Evolutionary conservation across 2,329 filamentous ascomycete species (phyloP).

Genomic region (Hypoxylon sp.): DNA sequence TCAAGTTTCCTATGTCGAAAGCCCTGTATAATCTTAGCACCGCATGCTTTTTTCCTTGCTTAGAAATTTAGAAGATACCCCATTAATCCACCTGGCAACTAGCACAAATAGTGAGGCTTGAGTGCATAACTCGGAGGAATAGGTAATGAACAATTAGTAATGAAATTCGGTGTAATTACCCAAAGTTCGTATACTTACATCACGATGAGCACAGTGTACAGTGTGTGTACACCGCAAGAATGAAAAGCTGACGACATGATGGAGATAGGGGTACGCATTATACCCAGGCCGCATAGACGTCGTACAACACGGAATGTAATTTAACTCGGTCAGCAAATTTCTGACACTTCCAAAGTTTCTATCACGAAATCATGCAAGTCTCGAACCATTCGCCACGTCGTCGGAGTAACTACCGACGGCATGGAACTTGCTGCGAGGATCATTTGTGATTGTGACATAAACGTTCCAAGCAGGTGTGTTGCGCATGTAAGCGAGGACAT

Average conservation of each 20-base stretch:
- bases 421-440: conserved; percentile 14
- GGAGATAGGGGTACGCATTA: conserved; percentile 4
- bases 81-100: not conserved
- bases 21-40: conserved; percentile 13
- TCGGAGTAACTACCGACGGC: conserved; percentile 17
- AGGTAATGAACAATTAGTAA: conserved; percentile 11
- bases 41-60: conserved; percentile 18
- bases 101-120: conserved; percentile 7
- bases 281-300: not conserved
- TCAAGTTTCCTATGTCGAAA: conserved; percentile 18
- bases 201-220: conserved; percentile 2
- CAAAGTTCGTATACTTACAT: conserved; percentile 3
- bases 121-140: conserved; percentile 17
- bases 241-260: not conserved
- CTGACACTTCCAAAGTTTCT: conserved; percentile 4
- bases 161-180: conserved; percentile 10
- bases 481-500: conserved; percentile 3
- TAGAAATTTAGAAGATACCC: conserved; percentile 35
- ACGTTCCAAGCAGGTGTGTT: too few relatives aligned
- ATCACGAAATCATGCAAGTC: conserved; percentile 14
- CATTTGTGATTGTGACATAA: not conserved
- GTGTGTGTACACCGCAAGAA: not conserved
- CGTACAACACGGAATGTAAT: conserved; percentile 9
- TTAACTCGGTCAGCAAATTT: conserved; percentile 4
- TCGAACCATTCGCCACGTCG: conserved; percentile 13